These are phyloP conservation scores for Colletotrichum tamarilloi DNA, from an alignment of 2,329 filamentous ascomycete genomes.

Conservation along the genomic window DNA sequence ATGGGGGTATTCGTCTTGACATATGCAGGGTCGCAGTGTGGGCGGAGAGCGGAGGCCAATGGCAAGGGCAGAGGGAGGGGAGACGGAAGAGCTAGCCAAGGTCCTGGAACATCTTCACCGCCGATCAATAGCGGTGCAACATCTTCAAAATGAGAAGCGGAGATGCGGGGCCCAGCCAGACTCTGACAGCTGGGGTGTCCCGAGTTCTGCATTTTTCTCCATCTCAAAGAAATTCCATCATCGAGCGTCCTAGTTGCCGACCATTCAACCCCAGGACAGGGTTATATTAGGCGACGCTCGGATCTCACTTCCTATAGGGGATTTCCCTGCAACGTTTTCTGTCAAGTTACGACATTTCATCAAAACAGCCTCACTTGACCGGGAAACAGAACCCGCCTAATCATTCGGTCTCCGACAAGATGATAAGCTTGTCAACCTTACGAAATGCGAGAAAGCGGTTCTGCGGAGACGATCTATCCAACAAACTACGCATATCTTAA, in stretches of 20 bases:
- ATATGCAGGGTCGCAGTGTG: background rate
- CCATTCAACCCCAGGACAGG: background rate
- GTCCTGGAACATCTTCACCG: conserved; percentile 2
- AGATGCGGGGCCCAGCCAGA: background rate
- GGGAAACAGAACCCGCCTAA: background rate
- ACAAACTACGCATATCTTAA: too few species aligned
- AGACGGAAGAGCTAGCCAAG: background rate
- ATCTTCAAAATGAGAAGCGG: background rate
- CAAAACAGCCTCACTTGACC: background rate
- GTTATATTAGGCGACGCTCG: background rate
- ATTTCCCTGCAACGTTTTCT: background rate
- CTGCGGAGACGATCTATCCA: background rate
- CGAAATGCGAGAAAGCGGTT: background rate
- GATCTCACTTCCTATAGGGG: background rate
- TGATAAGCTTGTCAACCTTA: background rate
- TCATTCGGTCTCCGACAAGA: background rate
- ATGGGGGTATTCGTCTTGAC: background rate
- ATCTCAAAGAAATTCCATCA: background rate
- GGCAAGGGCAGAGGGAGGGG: background rate
- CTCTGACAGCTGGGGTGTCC: background rate
- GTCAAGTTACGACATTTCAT: background rate
- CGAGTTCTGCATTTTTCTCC: background rate
- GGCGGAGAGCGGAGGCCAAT: background rate
- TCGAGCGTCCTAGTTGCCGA: background rate
- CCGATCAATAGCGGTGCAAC: background rate